A percentile compares a stretch with the other conserved stretches of the same genome.
Conservation (phyloP, 129 eudicot genomes). For the Chrysanthemum seticuspe region DNA sequence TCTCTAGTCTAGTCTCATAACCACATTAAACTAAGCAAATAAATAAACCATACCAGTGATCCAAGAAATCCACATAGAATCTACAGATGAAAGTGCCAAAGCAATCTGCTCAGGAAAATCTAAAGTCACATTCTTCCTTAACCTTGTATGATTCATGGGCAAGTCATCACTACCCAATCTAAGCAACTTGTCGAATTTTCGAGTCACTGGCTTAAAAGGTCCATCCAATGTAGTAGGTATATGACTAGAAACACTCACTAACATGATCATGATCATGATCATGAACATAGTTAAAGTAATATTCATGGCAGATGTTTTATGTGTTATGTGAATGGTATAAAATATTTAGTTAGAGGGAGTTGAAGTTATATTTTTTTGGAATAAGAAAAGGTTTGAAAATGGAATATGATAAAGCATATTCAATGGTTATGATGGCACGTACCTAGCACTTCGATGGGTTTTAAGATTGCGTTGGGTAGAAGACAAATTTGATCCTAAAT, state of each 20-base stretch:
- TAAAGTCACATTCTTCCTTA: slow-evolving; percentile 59
- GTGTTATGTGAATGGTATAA: neutral
- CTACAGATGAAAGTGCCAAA: slow-evolving; percentile 66
- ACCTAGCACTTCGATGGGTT: no score
- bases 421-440: no score
- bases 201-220: slow-evolving; percentile 76
- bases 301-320: slow-evolving; percentile 12
- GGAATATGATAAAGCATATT: no score
- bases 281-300: neutral
- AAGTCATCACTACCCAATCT: slow-evolving; percentile 76
- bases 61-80: slow-evolving; percentile 96
- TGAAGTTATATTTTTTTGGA: neutral
- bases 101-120: slow-evolving; percentile 85
- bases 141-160: slow-evolving; percentile 71
- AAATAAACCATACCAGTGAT: slow-evolving; percentile 54
- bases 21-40: no score
- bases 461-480: no score
- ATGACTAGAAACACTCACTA: neutral
- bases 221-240: slow-evolving; percentile 91
- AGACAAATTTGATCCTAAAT: no score
- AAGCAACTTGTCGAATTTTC: slow-evolving; percentile 60
- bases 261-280: neutral
- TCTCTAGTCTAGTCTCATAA: no score
- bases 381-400: no score
- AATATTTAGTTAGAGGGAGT: neutral